phyloP scores from a whole-genome alignment of 495 filamentous ascomycete genomes.

The Darksidea phi region DNA sequence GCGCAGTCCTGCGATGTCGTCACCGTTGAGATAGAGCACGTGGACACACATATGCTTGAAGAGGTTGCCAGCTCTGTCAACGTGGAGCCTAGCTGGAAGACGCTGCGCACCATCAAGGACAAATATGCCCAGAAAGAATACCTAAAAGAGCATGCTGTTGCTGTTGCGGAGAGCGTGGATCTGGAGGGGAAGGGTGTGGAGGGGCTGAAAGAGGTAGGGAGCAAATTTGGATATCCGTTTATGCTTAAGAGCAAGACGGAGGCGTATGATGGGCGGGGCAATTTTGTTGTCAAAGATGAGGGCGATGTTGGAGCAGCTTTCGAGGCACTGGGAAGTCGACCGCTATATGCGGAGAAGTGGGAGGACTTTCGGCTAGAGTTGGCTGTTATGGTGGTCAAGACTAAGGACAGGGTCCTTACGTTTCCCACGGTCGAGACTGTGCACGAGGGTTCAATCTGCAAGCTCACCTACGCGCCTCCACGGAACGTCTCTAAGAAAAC shows the following conservation, averaged over 20 bases:
- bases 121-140: constrained; percentile 92
- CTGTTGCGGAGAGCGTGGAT: constrained; percentile 63
- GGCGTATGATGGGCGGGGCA: constrained; percentile 93
- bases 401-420: constrained; percentile 70
- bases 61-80: constrained; percentile 61
- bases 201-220: constrained; percentile 49
- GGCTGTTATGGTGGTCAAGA: constrained; percentile 93
- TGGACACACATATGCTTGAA: constrained; percentile 88
- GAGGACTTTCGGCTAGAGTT: constrained; percentile 81
- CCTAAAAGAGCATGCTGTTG: constrained; percentile 62
- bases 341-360: constrained; percentile 90
- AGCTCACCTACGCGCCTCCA: constrained; percentile 84
- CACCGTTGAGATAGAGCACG: constrained; percentile 98
- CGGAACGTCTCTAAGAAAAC: constrained; percentile 63
- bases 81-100: constrained; percentile 86
- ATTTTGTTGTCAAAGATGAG: constrained; percentile 69
- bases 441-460: constrained; percentile 94
- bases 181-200: constrained; percentile 49
- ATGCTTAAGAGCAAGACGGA: constrained; percentile 94
- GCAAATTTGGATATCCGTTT: constrained; percentile 75
- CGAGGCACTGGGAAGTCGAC: constrained; percentile 64
- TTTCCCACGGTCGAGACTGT: constrained; percentile 93
- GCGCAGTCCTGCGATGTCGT: constrained; percentile 77
- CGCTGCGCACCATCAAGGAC: constrained; percentile 90
- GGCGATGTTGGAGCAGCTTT: constrained; percentile 69